Conservation (phyloP, 2,329 filamentous ascomycete genomes). For the Diplocarpon mali region DNA sequence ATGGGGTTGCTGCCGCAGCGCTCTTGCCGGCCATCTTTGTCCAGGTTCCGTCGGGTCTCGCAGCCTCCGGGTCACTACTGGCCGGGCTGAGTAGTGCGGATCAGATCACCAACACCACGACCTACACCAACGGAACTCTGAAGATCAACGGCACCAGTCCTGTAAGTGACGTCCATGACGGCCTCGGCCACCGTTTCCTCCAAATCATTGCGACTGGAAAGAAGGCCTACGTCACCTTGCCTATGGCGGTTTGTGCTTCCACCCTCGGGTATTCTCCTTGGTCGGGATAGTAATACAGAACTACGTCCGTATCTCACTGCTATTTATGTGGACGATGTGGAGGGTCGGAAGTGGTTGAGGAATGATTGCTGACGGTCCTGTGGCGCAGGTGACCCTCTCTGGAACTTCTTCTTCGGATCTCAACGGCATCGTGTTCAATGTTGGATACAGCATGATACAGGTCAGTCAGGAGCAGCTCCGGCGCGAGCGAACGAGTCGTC, state of each 20-base stretch:
- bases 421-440: constrained; percentile 30
- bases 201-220: neutral
- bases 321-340: constrained; percentile 8
- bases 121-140: constrained; percentile 21
- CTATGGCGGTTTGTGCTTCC: constrained; percentile 13
- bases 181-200: constrained; percentile 1
- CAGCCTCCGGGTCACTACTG: constrained; percentile 46
- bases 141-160: constrained; percentile 17
- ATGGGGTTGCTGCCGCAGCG: constrained; percentile 65
- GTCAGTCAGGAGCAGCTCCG: no score
- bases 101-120: constrained; percentile 33
- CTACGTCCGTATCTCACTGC: constrained; percentile 1
- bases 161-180: constrained; percentile 13
- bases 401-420: constrained; percentile 19
- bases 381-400: constrained; percentile 10
- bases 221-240: constrained; percentile 3
- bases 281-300: constrained; percentile 1
- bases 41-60: constrained; percentile 52
- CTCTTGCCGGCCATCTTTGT: constrained; percentile 82
- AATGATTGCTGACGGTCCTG: constrained; percentile 8
- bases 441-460: constrained; percentile 32
- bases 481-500: no score
- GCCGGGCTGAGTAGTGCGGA: constrained; percentile 47
- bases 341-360: constrained; percentile 1
- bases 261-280: constrained; percentile 8